phyloP scores from a whole-genome alignment of 116 monocot species.

The Phalaenopsis hybrid region DNA sequence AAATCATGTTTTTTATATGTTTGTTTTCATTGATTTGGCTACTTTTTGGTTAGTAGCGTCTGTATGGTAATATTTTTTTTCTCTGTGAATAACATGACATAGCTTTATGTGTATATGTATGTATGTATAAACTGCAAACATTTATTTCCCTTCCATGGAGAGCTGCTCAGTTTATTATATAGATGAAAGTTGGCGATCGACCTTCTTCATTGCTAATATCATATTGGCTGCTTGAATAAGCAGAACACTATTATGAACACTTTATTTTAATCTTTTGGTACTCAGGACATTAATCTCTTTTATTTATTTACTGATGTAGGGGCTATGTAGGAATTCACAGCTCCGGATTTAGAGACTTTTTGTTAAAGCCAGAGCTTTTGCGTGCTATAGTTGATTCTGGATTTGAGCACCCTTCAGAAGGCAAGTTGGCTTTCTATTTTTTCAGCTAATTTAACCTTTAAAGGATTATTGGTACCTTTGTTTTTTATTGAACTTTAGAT shows the following conservation, averaged over 20 bases:
- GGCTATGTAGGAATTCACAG: slow-evolving; percentile 99
- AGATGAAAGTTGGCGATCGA: background rate
- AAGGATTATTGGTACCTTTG: background rate
- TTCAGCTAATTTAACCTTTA: background rate
- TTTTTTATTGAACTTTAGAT: background rate
- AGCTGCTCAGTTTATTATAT: background rate
- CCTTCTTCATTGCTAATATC: background rate
- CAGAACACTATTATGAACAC: background rate
- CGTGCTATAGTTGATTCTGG: slow-evolving; percentile 97
- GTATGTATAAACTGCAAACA: background rate
- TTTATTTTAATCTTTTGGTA: background rate
- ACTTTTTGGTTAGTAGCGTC: background rate
- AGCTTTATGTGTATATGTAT: background rate
- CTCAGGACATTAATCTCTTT: background rate
- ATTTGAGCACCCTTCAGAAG: slow-evolving; percentile 99
- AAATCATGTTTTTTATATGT: background rate
- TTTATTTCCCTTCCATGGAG: background rate
- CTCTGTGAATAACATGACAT: background rate
- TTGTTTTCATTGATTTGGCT: background rate
- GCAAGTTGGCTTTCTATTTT: slow-evolving; percentile 28
- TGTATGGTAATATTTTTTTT: background rate
- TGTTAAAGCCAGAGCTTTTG: slow-evolving; percentile 97
- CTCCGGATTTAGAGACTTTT: slow-evolving; percentile 98
- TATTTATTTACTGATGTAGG: slow-evolving; percentile 33
- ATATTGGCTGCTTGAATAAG: background rate